These are phyloP conservation scores for Mimosa bimucronata DNA, from an alignment of 306 rosid species.

Conservation along the genomic window DNA sequence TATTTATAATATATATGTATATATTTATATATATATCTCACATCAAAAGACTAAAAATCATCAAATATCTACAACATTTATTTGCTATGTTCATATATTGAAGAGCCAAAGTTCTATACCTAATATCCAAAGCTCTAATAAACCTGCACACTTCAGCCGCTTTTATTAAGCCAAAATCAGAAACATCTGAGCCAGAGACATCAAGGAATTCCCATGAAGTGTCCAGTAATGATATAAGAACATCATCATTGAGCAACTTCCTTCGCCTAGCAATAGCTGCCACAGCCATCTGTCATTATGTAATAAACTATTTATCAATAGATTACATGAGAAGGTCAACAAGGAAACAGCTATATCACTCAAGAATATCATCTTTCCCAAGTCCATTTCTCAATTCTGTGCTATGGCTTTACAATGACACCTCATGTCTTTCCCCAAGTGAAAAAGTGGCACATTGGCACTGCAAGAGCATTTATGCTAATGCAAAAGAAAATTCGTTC, in stretches of 20 bases:
- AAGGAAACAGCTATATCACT: constrained; percentile 17
- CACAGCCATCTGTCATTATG: constrained; percentile 59
- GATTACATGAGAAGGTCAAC: constrained; percentile 20
- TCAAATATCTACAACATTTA: background rate
- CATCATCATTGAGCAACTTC: constrained; percentile 71
- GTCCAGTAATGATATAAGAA: constrained; percentile 74
- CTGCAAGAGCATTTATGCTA: background rate
- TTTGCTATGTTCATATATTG: background rate
- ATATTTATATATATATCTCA: background rate
- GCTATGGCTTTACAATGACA: background rate
- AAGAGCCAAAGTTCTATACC: constrained; percentile 48
- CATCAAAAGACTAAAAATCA: constrained; percentile 4
- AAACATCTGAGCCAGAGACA: constrained; percentile 83
- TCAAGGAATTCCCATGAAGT: constrained; percentile 81
- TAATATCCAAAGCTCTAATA: constrained; percentile 79
- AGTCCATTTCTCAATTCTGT: background rate
- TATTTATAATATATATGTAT: background rate
- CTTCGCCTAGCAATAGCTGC: constrained; percentile 83
- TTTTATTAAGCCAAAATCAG: constrained; percentile 73
- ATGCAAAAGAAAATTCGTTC: background rate
- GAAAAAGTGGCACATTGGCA: constrained; percentile 6
- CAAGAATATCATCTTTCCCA: constrained; percentile 26
- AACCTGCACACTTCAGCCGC: constrained; percentile 63
- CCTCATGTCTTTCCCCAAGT: background rate
- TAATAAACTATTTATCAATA: constrained; percentile 25